Conservation (phyloP, 352 stramenopile genomes). For the Globisporangium orthogonon region DNA sequence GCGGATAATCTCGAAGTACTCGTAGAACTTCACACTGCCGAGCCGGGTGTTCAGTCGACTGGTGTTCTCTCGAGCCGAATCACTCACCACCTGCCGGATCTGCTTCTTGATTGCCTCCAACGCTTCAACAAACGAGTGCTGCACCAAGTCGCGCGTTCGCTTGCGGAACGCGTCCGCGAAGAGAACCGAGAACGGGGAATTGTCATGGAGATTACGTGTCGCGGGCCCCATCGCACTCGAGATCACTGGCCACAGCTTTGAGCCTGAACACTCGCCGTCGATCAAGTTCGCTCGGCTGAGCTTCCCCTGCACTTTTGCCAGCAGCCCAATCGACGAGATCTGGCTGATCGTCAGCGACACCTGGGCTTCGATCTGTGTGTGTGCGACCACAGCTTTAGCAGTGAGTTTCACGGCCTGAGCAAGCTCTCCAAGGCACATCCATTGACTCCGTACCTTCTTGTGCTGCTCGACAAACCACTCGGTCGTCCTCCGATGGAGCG, state of each 20-base stretch:
- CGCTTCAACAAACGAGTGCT: slow-evolving; percentile 71
- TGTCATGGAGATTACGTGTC: neutral
- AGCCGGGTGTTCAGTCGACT: slow-evolving; percentile 20
- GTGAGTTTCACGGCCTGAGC: neutral
- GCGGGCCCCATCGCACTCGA: neutral
- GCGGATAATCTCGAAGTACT: slow-evolving; percentile 72
- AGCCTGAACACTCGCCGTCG: slow-evolving; percentile 24
- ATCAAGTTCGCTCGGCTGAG: slow-evolving; percentile 32
- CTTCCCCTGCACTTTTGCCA: slow-evolving; percentile 57
- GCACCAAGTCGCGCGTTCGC: slow-evolving; percentile 60
- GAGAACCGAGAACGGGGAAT: slow-evolving; percentile 54
- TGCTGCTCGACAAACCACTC: slow-evolving; percentile 30
- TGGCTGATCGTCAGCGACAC: slow-evolving; percentile 37
- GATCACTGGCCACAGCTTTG: slow-evolving; percentile 29
- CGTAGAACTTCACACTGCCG: slow-evolving; percentile 58
- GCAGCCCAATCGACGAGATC: slow-evolving; percentile 48
- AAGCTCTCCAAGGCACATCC: neutral
- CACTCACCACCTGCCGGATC: slow-evolving; percentile 33
- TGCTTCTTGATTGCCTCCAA: slow-evolving; percentile 62
- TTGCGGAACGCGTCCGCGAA: slow-evolving; percentile 61
- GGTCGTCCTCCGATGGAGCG: slow-evolving; percentile 20
- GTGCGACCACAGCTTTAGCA: too few species aligned
- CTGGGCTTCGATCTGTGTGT: slow-evolving; percentile 30
- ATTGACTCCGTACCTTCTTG: slow-evolving; percentile 23
- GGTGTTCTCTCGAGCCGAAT: slow-evolving; percentile 14